Evolutionary conservation across 306 rosid genomes (phyloP).

Genomic region (Prinsepia uniflora): DNA sequence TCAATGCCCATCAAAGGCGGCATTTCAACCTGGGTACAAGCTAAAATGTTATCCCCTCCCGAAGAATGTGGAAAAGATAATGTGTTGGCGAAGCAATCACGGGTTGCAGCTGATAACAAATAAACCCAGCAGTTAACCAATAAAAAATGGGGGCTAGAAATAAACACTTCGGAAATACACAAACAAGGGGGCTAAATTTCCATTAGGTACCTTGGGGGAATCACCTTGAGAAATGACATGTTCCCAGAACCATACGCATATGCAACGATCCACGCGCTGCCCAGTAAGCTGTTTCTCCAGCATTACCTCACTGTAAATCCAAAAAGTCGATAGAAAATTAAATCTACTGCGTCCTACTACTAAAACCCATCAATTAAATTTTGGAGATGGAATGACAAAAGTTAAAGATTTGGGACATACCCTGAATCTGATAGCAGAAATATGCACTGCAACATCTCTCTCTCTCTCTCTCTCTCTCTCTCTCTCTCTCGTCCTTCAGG

Average conservation of each 20-base stretch:
- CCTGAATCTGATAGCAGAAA: conserved; percentile 97
- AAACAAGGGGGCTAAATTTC: background rate
- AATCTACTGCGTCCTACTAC: conserved; percentile 1
- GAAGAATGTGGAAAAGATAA: conserved; percentile 85
- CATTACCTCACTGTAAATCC: conserved; percentile 69
- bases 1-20: conserved; percentile 95
- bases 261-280: conserved; percentile 95
- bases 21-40: conserved; percentile 97
- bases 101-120: conserved; percentile 56
- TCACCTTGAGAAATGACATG: conserved; percentile 71
- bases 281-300: conserved; percentile 96
- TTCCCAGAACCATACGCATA: conserved; percentile 89
- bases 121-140: too few relatives aligned
- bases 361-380: conserved; percentile 7
- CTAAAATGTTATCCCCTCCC: conserved; percentile 91
- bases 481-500: background rate
- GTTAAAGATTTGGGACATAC: conserved; percentile 31
- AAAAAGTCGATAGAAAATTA: conserved; percentile 8
- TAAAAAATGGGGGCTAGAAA: background rate
- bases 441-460: conserved; percentile 84
- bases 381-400: background rate
- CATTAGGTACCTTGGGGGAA: conserved; percentile 62
- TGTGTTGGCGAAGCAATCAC: conserved; percentile 97
- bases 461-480: conserved; percentile 19
- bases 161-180: background rate